Conservation (phyloP, 176 grass and related monocot species). For the Oryza punctata region DNA sequence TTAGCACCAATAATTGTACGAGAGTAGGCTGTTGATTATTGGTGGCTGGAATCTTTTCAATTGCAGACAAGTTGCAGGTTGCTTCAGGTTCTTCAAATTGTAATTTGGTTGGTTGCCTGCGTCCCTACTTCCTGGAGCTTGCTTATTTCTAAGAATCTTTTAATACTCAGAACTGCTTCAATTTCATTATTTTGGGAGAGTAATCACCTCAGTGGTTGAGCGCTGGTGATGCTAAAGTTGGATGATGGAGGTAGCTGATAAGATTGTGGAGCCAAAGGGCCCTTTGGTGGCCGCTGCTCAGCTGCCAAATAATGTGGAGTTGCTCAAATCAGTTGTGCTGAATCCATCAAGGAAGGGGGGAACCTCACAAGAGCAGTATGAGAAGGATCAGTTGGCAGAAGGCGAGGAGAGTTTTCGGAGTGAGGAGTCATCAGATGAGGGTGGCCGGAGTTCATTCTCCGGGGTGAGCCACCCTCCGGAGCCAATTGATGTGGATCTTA, state of each 20-base stretch:
- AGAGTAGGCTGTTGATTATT: slow-evolving; percentile 30
- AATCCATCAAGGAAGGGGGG: slow-evolving; percentile 53
- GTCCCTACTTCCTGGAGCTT: neutral
- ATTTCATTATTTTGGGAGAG: slow-evolving; percentile 2
- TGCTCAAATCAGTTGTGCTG: slow-evolving; percentile 18
- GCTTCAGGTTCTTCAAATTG: slow-evolving; percentile 22
- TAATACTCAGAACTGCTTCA: slow-evolving; percentile 27
- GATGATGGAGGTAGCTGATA: slow-evolving; percentile 54
- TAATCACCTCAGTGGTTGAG: slow-evolving; percentile 8
- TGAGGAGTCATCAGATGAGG: slow-evolving; percentile 65
- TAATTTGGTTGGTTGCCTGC: neutral
- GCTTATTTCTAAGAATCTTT: neutral
- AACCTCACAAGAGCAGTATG: slow-evolving; percentile 39
- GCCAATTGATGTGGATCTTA: slow-evolving; percentile 83
- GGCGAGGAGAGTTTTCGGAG: slow-evolving; percentile 75
- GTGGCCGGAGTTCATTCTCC: slow-evolving; percentile 67
- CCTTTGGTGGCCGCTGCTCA: slow-evolving; percentile 34
- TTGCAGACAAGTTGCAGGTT: slow-evolving; percentile 32
- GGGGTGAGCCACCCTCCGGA: slow-evolving; percentile 81
- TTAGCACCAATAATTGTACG: slow-evolving; percentile 24
- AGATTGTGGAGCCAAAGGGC: slow-evolving; percentile 47
- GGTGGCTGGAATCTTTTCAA: slow-evolving; percentile 16
- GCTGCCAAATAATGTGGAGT: slow-evolving; percentile 44
- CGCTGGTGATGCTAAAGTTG: slow-evolving; percentile 39
- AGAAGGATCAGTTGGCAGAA: slow-evolving; percentile 54